Conservation (phyloP, 169 alveolate genomes). For the Cyclospora cayetanensis region DNA sequence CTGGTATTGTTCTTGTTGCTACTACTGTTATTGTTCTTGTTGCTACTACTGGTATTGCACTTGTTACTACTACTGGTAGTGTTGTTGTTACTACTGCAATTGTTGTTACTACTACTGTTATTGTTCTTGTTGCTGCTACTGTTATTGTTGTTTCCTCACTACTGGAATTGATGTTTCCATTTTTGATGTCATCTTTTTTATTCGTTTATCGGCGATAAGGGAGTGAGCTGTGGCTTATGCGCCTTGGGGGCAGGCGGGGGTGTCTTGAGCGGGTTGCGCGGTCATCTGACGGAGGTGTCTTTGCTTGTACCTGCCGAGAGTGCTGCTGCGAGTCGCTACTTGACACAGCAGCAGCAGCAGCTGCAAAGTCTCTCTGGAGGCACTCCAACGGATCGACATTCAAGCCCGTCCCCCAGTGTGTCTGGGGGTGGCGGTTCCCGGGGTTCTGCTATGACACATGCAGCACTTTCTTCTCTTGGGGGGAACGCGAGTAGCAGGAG, state of each 20-base stretch:
- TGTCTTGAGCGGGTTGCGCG: slow-evolving; percentile 20
- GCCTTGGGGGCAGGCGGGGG: slow-evolving; percentile 64
- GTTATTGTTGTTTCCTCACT: no score
- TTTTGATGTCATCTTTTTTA: no score
- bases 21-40: not conserved
- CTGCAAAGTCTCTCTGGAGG: not conserved
- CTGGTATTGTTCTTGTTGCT: not conserved
- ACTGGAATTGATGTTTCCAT: no score
- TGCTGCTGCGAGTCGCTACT: not conserved
- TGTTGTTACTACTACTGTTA: not conserved
- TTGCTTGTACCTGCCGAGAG: not conserved
- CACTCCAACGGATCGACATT: not conserved
- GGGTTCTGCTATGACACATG: not conserved
- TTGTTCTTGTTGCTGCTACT: not conserved
- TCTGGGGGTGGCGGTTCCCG: not conserved
- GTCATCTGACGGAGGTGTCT: slow-evolving; percentile 18
- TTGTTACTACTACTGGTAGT: no score
- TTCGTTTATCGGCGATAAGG: no score
- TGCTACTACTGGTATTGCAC: no score
- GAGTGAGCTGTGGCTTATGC: no score
- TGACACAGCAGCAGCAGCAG: slow-evolving; percentile 1
- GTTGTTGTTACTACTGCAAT: no score
- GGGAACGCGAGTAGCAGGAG: not conserved
- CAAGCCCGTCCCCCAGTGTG: not conserved
- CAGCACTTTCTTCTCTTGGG: not conserved